A percentile compares a stretch with the other conserved stretches of the same genome.
These are phyloP conservation scores for Syzygium grande DNA, from an alignment of 345 rosid genomes.

Conservation along the genomic window DNA sequence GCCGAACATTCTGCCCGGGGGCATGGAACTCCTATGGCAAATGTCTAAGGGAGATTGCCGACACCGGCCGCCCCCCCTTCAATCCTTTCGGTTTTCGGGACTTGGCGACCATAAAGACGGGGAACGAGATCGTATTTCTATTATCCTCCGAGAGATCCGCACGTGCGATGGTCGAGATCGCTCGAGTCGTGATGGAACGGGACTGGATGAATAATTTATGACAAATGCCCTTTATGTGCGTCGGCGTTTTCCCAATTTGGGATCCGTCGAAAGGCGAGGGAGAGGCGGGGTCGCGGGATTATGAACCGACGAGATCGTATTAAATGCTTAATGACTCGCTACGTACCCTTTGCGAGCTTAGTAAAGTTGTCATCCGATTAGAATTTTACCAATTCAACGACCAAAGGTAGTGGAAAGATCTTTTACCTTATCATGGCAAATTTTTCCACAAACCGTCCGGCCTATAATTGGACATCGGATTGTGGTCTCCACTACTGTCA, in stretches of 20 bases:
- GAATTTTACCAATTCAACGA: neutral
- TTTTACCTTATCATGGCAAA: neutral
- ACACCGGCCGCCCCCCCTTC: neutral
- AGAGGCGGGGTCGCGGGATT: neutral
- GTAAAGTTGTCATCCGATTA: neutral
- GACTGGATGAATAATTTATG: neutral
- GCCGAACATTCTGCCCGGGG: no score
- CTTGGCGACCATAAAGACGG: no score
- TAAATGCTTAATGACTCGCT: neutral
- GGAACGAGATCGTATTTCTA: neutral
- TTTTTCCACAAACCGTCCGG: neutral
- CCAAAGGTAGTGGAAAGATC: neutral
- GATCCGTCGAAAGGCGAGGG: neutral
- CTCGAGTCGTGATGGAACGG: neutral
- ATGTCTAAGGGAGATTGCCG: neutral
- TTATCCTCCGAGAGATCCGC: neutral
- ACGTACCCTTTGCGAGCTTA: neutral
- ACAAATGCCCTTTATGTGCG: neutral
- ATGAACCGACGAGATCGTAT: neutral
- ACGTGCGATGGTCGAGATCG: neutral
- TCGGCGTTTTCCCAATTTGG: neutral
- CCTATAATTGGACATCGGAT: neutral
- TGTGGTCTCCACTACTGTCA: neutral
- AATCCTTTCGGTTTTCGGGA: neutral
- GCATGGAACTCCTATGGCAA: neutral